These are phyloP conservation scores for Hypoxylon cercidicola DNA, from an alignment of 495 filamentous ascomycete species.

Conservation along the genomic window DNA sequence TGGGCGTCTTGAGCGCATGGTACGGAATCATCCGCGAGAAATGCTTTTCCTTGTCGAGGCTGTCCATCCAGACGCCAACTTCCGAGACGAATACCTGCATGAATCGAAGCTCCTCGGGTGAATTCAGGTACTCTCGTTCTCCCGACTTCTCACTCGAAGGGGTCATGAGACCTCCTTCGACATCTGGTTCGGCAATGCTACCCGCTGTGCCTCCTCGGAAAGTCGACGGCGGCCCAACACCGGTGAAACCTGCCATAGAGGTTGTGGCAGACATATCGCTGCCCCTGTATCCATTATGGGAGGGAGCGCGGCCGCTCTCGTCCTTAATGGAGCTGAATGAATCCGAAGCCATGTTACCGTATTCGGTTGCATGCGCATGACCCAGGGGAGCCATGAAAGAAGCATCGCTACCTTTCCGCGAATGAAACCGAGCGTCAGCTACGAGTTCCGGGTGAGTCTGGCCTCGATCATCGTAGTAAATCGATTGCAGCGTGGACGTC, in stretches of 20 bases:
- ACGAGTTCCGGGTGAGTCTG: conserved; percentile 29
- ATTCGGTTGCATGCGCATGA: conserved; percentile 25
- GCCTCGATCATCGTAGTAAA: conserved; percentile 37
- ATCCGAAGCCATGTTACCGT: conserved; percentile 35
- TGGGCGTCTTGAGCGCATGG: conserved; percentile 81
- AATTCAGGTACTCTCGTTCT: conserved; percentile 68
- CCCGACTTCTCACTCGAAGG: conserved; percentile 59
- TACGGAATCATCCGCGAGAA: conserved; percentile 86
- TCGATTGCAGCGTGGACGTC: conserved; percentile 22
- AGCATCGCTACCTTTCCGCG: conserved; percentile 36
- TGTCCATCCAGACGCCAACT: conserved; percentile 94
- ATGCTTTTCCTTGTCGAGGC: conserved; percentile 86
- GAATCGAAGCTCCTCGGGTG: conserved; percentile 79
- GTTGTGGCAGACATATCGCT: conserved; percentile 46
- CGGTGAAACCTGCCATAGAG: conserved; percentile 44
- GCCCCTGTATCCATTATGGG: conserved; percentile 40
- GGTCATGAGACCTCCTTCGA: conserved; percentile 56
- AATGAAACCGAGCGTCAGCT: conserved; percentile 40
- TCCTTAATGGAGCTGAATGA: conserved; percentile 40
- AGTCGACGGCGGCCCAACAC: conserved; percentile 39
- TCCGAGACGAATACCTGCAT: conserved; percentile 94
- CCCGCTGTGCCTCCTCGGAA: conserved; percentile 34
- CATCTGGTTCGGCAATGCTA: conserved; percentile 25
- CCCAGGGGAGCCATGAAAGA: conserved; percentile 34
- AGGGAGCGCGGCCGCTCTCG: conserved; percentile 21